phyloP scores from a whole-genome alignment of 371 early-diverging fungal species.

The Mucor mucedo region DNA sequence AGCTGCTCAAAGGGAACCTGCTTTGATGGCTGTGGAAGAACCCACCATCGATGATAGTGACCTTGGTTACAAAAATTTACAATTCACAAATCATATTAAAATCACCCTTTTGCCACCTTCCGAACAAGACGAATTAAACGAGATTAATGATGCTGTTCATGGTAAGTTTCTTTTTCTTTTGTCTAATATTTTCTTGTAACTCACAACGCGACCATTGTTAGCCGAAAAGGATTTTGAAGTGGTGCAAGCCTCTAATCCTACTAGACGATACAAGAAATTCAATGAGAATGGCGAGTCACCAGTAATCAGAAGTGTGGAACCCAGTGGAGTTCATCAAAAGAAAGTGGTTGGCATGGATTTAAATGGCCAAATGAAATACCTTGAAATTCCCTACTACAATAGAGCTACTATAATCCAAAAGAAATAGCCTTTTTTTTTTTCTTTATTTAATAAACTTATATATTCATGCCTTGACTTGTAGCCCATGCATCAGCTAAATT shows the following conservation, averaged over 20 bases:
- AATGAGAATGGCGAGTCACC: background rate
- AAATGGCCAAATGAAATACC: slow-evolving; percentile 11
- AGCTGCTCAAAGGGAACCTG: background rate
- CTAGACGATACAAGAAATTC: background rate
- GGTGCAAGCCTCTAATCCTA: background rate
- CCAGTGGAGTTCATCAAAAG: slow-evolving; percentile 3
- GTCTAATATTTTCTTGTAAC: background rate
- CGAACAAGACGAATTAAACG: background rate
- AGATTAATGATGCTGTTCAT: background rate
- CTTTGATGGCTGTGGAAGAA: background rate
- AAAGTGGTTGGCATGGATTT: slow-evolving; percentile 18
- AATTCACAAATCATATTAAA: background rate
- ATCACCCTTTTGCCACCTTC: background rate
- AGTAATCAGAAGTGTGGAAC: background rate
- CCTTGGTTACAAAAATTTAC: background rate
- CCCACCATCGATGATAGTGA: background rate
- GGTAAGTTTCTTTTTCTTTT: background rate
- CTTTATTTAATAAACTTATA: background rate
- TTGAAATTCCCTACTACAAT: slow-evolving; percentile 24
- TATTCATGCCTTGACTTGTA: slow-evolving; percentile 25
- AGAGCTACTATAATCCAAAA: slow-evolving; percentile 2
- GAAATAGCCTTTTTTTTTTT: background rate
- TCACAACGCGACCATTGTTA: too few species aligned
- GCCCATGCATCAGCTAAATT: slow-evolving; percentile 41
- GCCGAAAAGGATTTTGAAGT: too few species aligned